A percentile compares a stretch with the other conserved stretches of the same genome.
Evolutionary conservation across 768 basidiomycete species (phyloP).

Genomic region (Clathrus columnatus): DNA sequence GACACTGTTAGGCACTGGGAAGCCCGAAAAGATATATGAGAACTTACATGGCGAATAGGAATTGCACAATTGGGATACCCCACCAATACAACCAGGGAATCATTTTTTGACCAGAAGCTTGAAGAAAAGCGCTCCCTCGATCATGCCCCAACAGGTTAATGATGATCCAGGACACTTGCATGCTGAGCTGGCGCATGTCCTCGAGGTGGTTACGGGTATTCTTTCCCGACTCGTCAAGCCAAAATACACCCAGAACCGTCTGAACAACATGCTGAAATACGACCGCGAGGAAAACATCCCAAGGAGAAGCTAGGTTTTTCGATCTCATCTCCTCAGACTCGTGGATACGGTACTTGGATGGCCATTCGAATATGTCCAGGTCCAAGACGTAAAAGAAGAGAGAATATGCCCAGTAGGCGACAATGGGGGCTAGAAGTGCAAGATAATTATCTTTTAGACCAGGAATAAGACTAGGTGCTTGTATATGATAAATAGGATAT

Average conservation of each 20-base stretch:
- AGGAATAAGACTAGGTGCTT: slow-evolving; percentile 31
- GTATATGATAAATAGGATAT: slow-evolving; percentile 30
- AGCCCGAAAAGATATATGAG: background rate
- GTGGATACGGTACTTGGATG: slow-evolving; percentile 83
- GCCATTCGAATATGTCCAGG: slow-evolving; percentile 60
- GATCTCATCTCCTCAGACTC: slow-evolving; percentile 70
- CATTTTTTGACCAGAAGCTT: slow-evolving; percentile 30
- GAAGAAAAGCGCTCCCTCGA: slow-evolving; percentile 28
- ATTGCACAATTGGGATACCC: slow-evolving; percentile 67
- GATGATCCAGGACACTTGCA: slow-evolving; percentile 29
- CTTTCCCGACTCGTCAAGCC: slow-evolving; percentile 32
- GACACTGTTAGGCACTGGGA: slow-evolving; percentile 2
- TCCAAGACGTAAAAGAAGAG: slow-evolving; percentile 79
- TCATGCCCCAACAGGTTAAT: slow-evolving; percentile 34
- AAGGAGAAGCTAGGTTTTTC: slow-evolving; percentile 64
- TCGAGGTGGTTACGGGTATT: slow-evolving; percentile 27
- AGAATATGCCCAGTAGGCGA: slow-evolving; percentile 80
- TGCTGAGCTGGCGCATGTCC: slow-evolving; percentile 31
- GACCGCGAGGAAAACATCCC: slow-evolving; percentile 71
- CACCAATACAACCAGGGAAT: slow-evolving; percentile 86
- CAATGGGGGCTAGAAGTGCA: slow-evolving; percentile 63
- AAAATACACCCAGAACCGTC: slow-evolving; percentile 62
- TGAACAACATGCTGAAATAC: slow-evolving; percentile 81
- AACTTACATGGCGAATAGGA: slow-evolving; percentile 77
- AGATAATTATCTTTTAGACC: slow-evolving; percentile 62